Percentiles rank a stretch among this genome's conserved stretches.
phyloP scores from a whole-genome alignment of 768 basidiomycete genomes.

The Suillus spraguei region DNA sequence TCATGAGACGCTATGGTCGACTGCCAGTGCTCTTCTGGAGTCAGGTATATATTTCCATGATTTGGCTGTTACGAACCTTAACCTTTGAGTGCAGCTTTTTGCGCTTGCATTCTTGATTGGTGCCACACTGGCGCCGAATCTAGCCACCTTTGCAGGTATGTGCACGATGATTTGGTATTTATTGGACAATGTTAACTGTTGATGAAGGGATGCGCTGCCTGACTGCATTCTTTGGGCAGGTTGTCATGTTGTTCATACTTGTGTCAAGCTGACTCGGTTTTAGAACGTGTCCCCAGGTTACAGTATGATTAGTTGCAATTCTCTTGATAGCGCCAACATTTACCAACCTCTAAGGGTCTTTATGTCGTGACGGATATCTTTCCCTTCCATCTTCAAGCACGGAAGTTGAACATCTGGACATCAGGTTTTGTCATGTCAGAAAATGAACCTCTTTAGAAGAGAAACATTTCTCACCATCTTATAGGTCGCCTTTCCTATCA shows the following conservation, averaged over 20 bases:
- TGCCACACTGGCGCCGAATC: conserved; percentile 51
- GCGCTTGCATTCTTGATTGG: conserved; percentile 49
- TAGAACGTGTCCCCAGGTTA: conserved; percentile 55
- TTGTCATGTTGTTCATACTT: neutral
- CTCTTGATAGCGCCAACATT: neutral
- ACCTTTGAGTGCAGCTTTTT: conserved; percentile 33
- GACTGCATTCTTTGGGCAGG: conserved; percentile 34
- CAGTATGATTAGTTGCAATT: conserved; percentile 29
- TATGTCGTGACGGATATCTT: conserved; percentile 52
- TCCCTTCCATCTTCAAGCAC: conserved; percentile 56
- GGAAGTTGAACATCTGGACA: conserved; percentile 56
- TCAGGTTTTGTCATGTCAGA: conserved; percentile 54
- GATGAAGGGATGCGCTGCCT: conserved; percentile 33
- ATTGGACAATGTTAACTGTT: neutral
- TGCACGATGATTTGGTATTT: neutral
- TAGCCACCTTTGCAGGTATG: conserved; percentile 50
- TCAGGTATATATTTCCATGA: conserved; percentile 15
- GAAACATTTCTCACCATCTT: conserved; percentile 37
- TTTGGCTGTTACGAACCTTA: neutral
- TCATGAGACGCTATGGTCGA: conserved; percentile 34
- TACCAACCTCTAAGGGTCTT: conserved; percentile 34
- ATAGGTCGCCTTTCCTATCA: conserved; percentile 32
- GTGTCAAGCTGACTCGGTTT: neutral
- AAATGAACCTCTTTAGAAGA: conserved; percentile 38
- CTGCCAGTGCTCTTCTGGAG: conserved; percentile 34